A percentile compares a stretch with the other conserved stretches of the same genome.
Evolutionary conservation across 2,329 filamentous ascomycete species (phyloP).

Genomic region (Cercospora canescens): DNA sequence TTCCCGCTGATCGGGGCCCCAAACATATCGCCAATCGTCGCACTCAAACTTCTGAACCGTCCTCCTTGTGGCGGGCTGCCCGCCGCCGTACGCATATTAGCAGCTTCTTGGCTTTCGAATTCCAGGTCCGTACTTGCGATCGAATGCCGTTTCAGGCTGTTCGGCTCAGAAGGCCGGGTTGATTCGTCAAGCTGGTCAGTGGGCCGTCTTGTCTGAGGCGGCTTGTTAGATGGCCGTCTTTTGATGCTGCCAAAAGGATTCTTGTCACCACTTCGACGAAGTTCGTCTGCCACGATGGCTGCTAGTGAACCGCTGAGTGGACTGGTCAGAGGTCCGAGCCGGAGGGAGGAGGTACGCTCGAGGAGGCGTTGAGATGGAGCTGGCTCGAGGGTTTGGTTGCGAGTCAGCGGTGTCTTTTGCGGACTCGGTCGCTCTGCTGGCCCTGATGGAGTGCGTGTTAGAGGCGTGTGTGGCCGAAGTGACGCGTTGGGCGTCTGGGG

Average conservation of each 20-base stretch:
- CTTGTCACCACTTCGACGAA: constrained; percentile 55
- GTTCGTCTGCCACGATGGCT: constrained; percentile 64
- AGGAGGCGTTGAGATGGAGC: constrained; percentile 43
- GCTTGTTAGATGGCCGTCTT: constrained; percentile 14
- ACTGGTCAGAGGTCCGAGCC: constrained; percentile 60
- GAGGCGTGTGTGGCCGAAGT: constrained; percentile 28
- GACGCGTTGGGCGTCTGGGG: constrained; percentile 26
- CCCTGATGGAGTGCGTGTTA: constrained; percentile 25
- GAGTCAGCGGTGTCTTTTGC: constrained; percentile 9
- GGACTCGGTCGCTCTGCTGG: constrained; percentile 16
- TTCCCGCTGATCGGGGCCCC: constrained; percentile 6
- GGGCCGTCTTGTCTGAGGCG: constrained; percentile 10
- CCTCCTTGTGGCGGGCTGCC: constrained; percentile 20
- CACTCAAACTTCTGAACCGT: constrained; percentile 27
- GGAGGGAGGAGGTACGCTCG: constrained; percentile 51
- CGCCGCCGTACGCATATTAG: constrained; percentile 17
- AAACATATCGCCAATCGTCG: constrained; percentile 31
- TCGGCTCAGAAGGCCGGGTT: constrained; percentile 4
- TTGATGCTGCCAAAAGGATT: constrained; percentile 21
- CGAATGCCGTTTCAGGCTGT: constrained; percentile 25
- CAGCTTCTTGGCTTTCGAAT: constrained; percentile 24
- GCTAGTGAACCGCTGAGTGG: constrained; percentile 62
- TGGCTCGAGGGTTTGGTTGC: constrained; percentile 22
- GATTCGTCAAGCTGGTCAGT: constrained; percentile 7
- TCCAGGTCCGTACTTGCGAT: constrained; percentile 29